Base-by-base conservation (phyloP, 345 rosid species). In the Toxicodendron radicans region DNA sequence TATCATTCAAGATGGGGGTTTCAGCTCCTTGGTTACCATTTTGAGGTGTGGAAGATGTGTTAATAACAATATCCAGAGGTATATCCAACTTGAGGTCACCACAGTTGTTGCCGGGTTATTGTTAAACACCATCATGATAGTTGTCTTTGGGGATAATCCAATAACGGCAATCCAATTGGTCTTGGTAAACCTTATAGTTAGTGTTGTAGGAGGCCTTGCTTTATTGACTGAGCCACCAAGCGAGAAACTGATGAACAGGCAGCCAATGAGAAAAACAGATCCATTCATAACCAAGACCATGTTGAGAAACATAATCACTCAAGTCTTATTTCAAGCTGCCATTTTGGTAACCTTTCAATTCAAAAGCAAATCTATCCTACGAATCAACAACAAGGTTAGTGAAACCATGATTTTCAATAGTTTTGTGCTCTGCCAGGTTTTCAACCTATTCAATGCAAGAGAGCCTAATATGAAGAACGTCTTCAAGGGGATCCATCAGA, bases 301-400 rank as follows among this genome's bases (percentile, higher is more conserved):
- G 45, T 67, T 58, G 71, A 67, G 59, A 67, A 67, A 67, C 71
- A 67, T 67, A 67, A 24, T 67, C 12, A 51, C 16, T 4, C 71
- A 51, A 51, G 45, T 58, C 32, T 17, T 51, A 1, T 67, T 27
- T 67, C 71, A 67, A 52, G 24, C 43, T 67, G 8, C 17, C 24
- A 49, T 30, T 27, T 27, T 67, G 45, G 45, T 67, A 23, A 49
- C 59, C 23, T 67, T 67, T 51, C 71, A 51, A 21, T 67, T 17
- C 54, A 67, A 7, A 67, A 18, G 59, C 58, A 24, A 18, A 49
- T 18, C 24, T 17, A 27, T 51, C 43, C 41, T 30, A 16, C 4
- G 14, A 53, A 30, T 67, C 45, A 18, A 67, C 45, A n/a, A 30
- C 9, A 32, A 67, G 71, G 71, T 67, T 24, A 16, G 58, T 0